phyloP scores from a whole-genome alignment of 2,329 filamentous ascomycete species.

The Ophioceras dolichostomum region DNA sequence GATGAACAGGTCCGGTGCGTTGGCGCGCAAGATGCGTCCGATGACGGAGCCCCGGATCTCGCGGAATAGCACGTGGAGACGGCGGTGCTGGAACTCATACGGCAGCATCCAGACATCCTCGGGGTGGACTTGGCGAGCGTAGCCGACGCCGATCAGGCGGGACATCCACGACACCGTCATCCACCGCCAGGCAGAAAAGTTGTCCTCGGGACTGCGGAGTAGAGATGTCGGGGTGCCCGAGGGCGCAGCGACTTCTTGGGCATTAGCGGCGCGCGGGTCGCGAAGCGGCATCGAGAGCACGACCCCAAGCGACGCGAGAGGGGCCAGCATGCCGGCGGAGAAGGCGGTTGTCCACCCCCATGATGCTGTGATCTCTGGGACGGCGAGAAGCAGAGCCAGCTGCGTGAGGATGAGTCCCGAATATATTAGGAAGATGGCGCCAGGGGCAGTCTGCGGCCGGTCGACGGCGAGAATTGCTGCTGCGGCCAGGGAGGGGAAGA shows the following conservation, averaged over 20 bases:
- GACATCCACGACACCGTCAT: constrained; percentile 76
- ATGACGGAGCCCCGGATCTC: constrained; percentile 63
- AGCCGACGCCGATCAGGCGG: constrained; percentile 57
- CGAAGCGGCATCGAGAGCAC: constrained; percentile 61
- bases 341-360: constrained; percentile 7
- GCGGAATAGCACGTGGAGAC: constrained; percentile 63
- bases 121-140: constrained; percentile 54
- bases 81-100: constrained; percentile 69
- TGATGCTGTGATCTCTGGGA: constrained; percentile 16
- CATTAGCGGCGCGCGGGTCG: constrained; percentile 36
- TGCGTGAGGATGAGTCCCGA: constrained; percentile 19
- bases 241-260: constrained; percentile 44
- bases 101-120: constrained; percentile 73
- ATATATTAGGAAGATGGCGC: constrained; percentile 15
- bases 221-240: constrained; percentile 35
- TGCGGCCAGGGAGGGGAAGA: constrained; percentile 19
- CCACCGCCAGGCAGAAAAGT: constrained; percentile 69
- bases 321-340: constrained; percentile 21
- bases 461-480: constrained; percentile 14
- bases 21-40: constrained; percentile 56
- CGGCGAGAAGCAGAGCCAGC: constrained; percentile 15
- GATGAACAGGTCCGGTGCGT: constrained; percentile 66
- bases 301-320: constrained; percentile 30
- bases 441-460: constrained; percentile 15
- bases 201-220: constrained; percentile 68